phyloP scores from a whole-genome alignment of 768 basidiomycete species.

The Lanmaoa rubissima region DNA sequence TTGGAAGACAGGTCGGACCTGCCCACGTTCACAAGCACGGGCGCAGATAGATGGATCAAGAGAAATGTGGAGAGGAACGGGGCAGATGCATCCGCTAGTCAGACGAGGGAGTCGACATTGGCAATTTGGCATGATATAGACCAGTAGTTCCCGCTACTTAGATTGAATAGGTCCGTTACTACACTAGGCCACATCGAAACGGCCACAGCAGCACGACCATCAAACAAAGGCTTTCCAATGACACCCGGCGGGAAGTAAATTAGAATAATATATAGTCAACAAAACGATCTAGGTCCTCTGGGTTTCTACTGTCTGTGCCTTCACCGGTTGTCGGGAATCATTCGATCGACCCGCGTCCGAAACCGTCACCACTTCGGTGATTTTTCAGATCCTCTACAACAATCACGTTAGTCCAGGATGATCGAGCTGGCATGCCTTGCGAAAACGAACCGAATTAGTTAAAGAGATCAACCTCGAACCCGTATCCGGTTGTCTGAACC shows the following conservation, averaged over 20 bases:
- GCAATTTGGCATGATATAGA: too few species aligned
- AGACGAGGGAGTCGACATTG: slow-evolving; percentile 46
- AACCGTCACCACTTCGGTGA: neutral
- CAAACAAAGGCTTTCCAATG: too few species aligned
- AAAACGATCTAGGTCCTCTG: too few species aligned
- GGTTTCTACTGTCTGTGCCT: neutral
- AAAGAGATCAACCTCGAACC: neutral
- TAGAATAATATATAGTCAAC: too few species aligned
- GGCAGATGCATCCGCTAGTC: slow-evolving; percentile 62
- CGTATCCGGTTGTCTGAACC: neutral
- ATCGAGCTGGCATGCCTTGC: neutral
- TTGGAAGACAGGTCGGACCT: slow-evolving; percentile 67
- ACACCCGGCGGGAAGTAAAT: too few species aligned
- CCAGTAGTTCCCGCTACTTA: too few species aligned
- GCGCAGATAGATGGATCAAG: slow-evolving; percentile 73
- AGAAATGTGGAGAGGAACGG: slow-evolving; percentile 79
- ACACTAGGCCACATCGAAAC: too few species aligned
- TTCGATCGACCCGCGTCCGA: neutral
- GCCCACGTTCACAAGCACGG: slow-evolving; percentile 66
- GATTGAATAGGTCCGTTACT: too few species aligned
- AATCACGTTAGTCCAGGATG: neutral
- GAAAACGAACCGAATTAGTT: neutral
- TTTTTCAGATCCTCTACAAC: neutral
- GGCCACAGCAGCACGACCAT: too few species aligned
- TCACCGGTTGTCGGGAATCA: neutral